Evolutionary conservation across 306 rosid species (phyloP).

Genomic region (Fragaria nilgerrensis): DNA sequence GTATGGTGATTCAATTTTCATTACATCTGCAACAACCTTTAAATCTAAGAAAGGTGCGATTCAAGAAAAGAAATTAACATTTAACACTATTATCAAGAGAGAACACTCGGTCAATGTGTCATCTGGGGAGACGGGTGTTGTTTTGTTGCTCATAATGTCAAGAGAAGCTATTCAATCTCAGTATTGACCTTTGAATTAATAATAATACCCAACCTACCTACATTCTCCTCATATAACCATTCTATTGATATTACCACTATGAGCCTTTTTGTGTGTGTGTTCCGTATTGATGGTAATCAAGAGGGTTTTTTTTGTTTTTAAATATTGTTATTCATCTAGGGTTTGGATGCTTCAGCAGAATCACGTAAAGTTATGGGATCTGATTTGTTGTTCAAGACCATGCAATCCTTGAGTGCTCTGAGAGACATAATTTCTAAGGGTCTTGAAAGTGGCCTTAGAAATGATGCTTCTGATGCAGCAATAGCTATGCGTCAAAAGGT

Average conservation of each 20-base stretch:
- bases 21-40: not conserved
- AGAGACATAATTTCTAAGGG: slow-evolving; percentile 73
- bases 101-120: not conserved
- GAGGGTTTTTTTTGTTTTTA: slow-evolving; percentile 15
- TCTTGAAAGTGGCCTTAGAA: slow-evolving; percentile 96
- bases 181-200: not conserved
- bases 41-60: not conserved
- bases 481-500: slow-evolving; percentile 99
- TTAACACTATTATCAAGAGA: not conserved
- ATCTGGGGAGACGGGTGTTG: not conserved
- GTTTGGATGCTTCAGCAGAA: slow-evolving; percentile 62
- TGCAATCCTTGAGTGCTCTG: slow-evolving; percentile 69
- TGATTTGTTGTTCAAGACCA: slow-evolving; percentile 62
- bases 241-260: not conserved
- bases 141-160: not conserved
- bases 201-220: not conserved
- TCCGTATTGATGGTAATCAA: slow-evolving; percentile 19
- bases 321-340: slow-evolving; percentile 44
- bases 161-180: not conserved
- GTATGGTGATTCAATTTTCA: not conserved
- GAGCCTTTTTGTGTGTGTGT: not conserved
- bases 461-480: slow-evolving; percentile 95
- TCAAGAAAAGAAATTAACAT: not conserved
- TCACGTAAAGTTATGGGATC: slow-evolving; percentile 37
- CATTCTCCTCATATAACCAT: not conserved